These are phyloP conservation scores for Cornus kousa DNA, from an alignment of 148 eudicot species.

Conservation along the genomic window DNA sequence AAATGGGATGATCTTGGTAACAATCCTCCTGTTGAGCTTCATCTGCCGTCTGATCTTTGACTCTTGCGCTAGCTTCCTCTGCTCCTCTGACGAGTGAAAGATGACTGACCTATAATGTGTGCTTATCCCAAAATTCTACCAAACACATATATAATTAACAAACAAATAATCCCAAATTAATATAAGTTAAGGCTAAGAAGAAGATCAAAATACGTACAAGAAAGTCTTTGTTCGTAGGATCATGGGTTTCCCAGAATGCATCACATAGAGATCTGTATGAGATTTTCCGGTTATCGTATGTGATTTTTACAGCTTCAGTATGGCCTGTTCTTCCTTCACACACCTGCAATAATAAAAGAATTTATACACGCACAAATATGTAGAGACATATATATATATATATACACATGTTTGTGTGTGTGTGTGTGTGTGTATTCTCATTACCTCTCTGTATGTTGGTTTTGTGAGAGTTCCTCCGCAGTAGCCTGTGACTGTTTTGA, in stretches of 20 bases:
- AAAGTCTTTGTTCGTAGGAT: conserved; percentile 34
- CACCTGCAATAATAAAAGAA: conserved; percentile 11
- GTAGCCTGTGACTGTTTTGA: conserved; percentile 29
- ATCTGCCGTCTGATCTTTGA: conserved; percentile 42
- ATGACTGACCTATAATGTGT: conserved; percentile 36
- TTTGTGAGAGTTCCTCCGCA: conserved; percentile 30
- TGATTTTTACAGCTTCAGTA: conserved; percentile 34
- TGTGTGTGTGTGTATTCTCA: not conserved
- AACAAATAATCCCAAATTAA: too few species aligned
- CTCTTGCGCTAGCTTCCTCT: conserved; percentile 29
- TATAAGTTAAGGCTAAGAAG: not conserved
- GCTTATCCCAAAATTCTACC: conserved; percentile 35
- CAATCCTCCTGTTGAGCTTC: conserved; percentile 34
- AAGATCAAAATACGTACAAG: conserved; percentile 19
- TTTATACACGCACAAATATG: too few species aligned
- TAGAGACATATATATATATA: too few species aligned
- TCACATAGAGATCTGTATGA: conserved; percentile 32
- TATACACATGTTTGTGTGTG: not conserved
- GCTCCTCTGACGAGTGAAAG: conserved; percentile 26
- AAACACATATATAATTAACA: not conserved
- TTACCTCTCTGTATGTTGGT: conserved; percentile 26
- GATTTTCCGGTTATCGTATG: conserved; percentile 22
- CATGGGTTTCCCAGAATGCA: conserved; percentile 33
- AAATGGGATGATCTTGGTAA: conserved; percentile 24
- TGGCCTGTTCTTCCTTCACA: conserved; percentile 42